These are phyloP conservation scores for Jamesozyma gamospora DNA, from an alignment of 805 yeast genomes.

Conservation along the genomic window DNA sequence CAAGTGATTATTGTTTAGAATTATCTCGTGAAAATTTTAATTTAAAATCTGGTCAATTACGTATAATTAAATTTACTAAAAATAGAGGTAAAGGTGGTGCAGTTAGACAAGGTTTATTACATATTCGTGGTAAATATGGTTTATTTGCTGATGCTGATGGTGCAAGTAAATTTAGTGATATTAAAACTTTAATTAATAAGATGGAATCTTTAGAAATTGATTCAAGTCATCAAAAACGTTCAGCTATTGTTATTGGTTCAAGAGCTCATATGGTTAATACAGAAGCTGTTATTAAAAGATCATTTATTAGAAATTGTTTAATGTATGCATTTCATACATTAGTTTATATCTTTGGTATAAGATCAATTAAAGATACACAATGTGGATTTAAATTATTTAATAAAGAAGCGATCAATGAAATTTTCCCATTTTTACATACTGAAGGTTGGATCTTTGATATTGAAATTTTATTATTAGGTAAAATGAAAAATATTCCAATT, in stretches of 20 bases:
- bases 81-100: slow-evolving; percentile 98
- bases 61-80: slow-evolving; percentile 57
- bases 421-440: slow-evolving; percentile 88
- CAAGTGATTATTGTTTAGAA: slow-evolving; percentile 60
- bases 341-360: slow-evolving; percentile 80
- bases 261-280: slow-evolving; percentile 95
- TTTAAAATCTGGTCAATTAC: slow-evolving; percentile 47
- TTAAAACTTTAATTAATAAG: slow-evolving; percentile 39
- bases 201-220: slow-evolving; percentile 28
- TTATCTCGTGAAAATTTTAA: slow-evolving; percentile 39
- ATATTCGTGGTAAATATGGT: slow-evolving; percentile 58
- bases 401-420: slow-evolving; percentile 46
- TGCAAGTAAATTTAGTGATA: slow-evolving; percentile 74
- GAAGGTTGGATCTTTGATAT: slow-evolving; percentile 99
- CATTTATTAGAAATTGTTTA: slow-evolving; percentile 75
- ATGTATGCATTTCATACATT: slow-evolving; percentile 88
- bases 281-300: slow-evolving; percentile 92
- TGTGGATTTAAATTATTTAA: slow-evolving; percentile 95
- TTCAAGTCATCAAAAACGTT: slow-evolving; percentile 17
- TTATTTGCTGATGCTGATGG: slow-evolving; percentile 98
- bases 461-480: slow-evolving; percentile 75
- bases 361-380: slow-evolving; percentile 84
- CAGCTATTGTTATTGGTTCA: slow-evolving; percentile 79
- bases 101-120: slow-evolving; percentile 82
- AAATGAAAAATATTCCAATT: slow-evolving; percentile 55